A percentile compares a stretch with the other conserved stretches of the same genome.
phyloP scores from a whole-genome alignment of 2,329 filamentous ascomycete species.

The Colletotrichum abscissum region DNA sequence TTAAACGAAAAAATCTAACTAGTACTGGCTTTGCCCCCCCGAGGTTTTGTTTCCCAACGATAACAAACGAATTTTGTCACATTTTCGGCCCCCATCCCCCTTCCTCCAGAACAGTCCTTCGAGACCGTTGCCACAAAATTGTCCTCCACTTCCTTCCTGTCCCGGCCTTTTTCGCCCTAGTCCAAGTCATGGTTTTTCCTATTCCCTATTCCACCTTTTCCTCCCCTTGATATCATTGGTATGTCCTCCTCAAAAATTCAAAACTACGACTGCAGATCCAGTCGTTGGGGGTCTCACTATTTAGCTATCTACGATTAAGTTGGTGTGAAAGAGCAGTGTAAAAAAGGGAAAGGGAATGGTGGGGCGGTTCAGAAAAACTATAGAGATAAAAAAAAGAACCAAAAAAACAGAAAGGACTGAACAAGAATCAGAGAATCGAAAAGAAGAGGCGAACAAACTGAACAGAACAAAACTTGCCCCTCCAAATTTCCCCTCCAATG shows the following conservation, averaged over 20 bases:
- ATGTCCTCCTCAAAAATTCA: slow-evolving; percentile 31
- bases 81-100: background rate
- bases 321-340: background rate
- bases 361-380: background rate
- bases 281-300: slow-evolving; percentile 1
- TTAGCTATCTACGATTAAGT: slow-evolving; percentile 36
- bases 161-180: background rate
- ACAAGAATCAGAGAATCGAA: background rate
- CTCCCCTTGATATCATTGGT: slow-evolving; percentile 37
- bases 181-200: background rate
- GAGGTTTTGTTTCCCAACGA: background rate
- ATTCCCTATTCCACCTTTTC: slow-evolving; percentile 27
- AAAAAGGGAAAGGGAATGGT: background rate
- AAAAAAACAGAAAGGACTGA: background rate
- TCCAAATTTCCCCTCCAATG: background rate
- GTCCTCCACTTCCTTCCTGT: background rate
- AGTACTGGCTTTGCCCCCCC: slow-evolving; percentile 12
- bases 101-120: background rate
- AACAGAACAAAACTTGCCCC: background rate
- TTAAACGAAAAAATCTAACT: slow-evolving; percentile 24
- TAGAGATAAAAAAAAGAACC: background rate
- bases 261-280: background rate
- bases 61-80: background rate
- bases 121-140: background rate
- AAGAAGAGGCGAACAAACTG: background rate